Percentiles rank a stretch among this genome's conserved stretches.
Conservation (phyloP, 2,329 filamentous ascomycete species). For the Diaporthe longicolla region DNA sequence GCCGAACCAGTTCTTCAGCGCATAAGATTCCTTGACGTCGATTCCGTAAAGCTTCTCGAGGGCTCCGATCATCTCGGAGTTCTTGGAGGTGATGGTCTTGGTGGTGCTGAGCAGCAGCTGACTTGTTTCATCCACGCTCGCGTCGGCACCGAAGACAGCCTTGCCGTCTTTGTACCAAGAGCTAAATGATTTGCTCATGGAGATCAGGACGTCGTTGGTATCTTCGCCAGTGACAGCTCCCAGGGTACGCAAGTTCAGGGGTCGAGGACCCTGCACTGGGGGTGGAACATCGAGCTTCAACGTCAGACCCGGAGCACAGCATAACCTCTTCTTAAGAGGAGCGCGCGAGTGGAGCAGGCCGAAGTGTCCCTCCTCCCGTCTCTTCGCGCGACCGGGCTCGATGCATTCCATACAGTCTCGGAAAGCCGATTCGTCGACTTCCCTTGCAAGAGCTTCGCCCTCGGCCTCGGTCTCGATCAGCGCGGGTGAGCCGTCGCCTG, state of each 20-base stretch:
- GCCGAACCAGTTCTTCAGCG: constrained; percentile 10
- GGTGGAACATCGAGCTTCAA: background rate
- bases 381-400: background rate
- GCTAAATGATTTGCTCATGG: background rate
- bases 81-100: background rate
- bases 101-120: background rate
- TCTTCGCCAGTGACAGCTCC: background rate
- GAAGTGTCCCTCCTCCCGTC: background rate
- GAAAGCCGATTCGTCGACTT: background rate
- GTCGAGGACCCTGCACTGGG: background rate
- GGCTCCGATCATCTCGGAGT: background rate
- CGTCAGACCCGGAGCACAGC: background rate
- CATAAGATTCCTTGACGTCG: background rate
- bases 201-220: background rate
- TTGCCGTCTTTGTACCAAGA: background rate
- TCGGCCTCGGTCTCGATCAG: background rate
- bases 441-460: background rate
- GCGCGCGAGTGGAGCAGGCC: background rate
- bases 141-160: background rate
- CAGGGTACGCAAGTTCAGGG: background rate
- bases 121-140: background rate
- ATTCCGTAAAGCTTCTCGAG: constrained; percentile 1
- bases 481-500: background rate
- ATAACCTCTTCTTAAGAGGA: background rate
- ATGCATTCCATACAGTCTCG: background rate